Evolutionary conservation across 2,329 filamentous ascomycete genomes (phyloP).

Genomic region (Mycogone perniciosa): DNA sequence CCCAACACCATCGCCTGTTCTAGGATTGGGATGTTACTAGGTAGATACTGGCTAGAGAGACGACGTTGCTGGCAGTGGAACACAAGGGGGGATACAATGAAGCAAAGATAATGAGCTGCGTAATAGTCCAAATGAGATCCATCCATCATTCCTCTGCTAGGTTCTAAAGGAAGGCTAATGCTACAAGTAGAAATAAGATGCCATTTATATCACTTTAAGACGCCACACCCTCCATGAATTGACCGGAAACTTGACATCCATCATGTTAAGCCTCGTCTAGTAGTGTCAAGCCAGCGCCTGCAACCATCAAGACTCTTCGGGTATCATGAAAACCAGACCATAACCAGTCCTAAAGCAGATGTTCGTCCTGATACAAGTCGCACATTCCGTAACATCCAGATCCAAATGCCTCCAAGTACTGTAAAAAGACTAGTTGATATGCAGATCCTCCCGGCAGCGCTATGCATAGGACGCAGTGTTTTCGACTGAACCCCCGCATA

Average conservation of each 20-base stretch:
- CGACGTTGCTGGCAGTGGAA: background rate
- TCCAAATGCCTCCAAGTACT: constrained; percentile 18
- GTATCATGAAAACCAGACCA: constrained; percentile 29
- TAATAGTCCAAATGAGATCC: background rate
- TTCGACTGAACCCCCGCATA: background rate
- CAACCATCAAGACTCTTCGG: constrained; percentile 20
- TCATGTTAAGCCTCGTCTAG: constrained; percentile 1
- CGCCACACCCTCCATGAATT: background rate
- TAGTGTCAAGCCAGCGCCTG: constrained; percentile 10
- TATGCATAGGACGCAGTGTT: constrained; percentile 9
- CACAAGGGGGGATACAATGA: background rate
- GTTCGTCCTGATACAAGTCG: constrained; percentile 22
- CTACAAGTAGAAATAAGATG: constrained; percentile 1
- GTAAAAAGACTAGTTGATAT: constrained; percentile 12
- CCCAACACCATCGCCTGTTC: no score
- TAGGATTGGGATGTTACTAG: background rate
- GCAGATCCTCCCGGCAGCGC: constrained; percentile 13
- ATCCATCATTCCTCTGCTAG: background rate
- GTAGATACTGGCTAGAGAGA: background rate
- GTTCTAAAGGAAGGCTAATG: background rate
- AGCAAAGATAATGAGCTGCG: background rate
- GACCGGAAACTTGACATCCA: background rate
- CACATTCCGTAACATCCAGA: constrained; percentile 19
- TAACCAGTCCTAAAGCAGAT: constrained; percentile 26
- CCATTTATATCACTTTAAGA: constrained; percentile 2